Evolutionary conservation across 2,329 filamentous ascomycete genomes (phyloP).

Genomic region (Cyclaneusma minus): DNA sequence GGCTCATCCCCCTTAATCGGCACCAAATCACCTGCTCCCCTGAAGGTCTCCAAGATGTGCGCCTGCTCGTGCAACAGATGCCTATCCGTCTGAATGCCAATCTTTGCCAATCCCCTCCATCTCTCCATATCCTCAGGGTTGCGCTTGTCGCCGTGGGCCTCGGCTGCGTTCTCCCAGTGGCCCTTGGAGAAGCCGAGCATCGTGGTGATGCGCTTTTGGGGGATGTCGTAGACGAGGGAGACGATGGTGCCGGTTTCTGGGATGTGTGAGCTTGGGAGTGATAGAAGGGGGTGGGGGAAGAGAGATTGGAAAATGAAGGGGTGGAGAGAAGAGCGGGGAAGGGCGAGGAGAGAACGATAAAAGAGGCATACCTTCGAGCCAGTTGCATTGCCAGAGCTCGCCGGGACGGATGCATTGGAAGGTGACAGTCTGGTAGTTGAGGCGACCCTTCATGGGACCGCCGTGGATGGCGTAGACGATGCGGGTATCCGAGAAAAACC

Average conservation of each 20-base stretch:
- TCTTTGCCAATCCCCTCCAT: slow-evolving; percentile 31
- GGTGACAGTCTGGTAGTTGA: slow-evolving; percentile 35
- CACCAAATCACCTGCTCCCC: slow-evolving; percentile 29
- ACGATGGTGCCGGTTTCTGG: slow-evolving; percentile 40
- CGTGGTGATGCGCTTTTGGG: slow-evolving; percentile 30
- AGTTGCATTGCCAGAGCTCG: slow-evolving; percentile 44
- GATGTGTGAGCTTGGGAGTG: too few species aligned
- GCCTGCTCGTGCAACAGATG: slow-evolving; percentile 38
- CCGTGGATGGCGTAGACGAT: slow-evolving; percentile 44
- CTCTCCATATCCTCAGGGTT: slow-evolving; percentile 31
- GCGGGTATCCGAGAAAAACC: slow-evolving; percentile 38
- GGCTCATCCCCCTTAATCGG: slow-evolving; percentile 24
- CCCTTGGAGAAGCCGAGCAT: slow-evolving; percentile 37
- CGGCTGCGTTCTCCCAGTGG: slow-evolving; percentile 34
- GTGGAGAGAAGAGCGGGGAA: too few species aligned
- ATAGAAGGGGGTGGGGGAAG: background rate
- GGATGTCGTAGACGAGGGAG: slow-evolving; percentile 39
- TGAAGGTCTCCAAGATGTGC: slow-evolving; percentile 31
- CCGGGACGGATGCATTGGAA: slow-evolving; percentile 42
- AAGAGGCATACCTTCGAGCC: slow-evolving; percentile 37
- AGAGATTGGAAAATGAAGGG: too few species aligned
- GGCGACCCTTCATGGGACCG: slow-evolving; percentile 39
- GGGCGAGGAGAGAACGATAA: too few species aligned
- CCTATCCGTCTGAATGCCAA: slow-evolving; percentile 33
- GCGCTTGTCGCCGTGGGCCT: slow-evolving; percentile 40